A percentile compares a stretch with the other conserved stretches of the same genome.
Conservation (phyloP, 495 filamentous ascomycete species). For the Hypoxylon fuscum region DNA sequence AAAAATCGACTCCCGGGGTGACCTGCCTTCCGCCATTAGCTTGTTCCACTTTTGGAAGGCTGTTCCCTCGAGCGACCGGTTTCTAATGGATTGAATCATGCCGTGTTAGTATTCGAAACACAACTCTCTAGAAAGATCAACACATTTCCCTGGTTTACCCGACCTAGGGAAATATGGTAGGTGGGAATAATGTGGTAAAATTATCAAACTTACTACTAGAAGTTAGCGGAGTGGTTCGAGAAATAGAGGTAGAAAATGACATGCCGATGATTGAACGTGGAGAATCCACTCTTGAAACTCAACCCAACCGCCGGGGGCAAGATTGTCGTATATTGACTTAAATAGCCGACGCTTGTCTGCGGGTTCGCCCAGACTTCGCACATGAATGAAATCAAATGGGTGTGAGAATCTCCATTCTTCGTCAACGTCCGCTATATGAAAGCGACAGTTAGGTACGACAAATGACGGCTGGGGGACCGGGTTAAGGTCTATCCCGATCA, state of each 20-base stretch:
- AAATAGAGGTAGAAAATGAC: too few species aligned
- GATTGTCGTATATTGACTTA: conserved; percentile 44
- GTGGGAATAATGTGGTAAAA: too few species aligned
- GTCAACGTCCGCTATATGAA: conserved; percentile 50
- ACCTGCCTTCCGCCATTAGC: conserved; percentile 43
- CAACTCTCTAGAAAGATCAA: too few species aligned
- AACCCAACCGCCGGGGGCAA: conserved; percentile 63
- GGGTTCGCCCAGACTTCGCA: conserved; percentile 55
- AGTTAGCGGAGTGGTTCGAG: too few species aligned
- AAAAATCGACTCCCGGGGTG: background rate
- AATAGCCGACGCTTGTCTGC: conserved; percentile 54
- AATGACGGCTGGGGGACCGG: conserved; percentile 51
- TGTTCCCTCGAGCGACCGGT: conserved; percentile 49
- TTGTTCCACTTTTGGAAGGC: conserved; percentile 44
- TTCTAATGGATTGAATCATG: too few species aligned
- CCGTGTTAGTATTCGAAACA: too few species aligned
- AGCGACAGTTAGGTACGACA: conserved; percentile 46
- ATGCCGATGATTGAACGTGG: conserved; percentile 43
- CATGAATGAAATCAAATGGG: conserved; percentile 49
- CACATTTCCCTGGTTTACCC: too few species aligned
- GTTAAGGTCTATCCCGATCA: conserved; percentile 57
- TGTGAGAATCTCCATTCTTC: conserved; percentile 42
- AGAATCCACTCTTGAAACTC: conserved; percentile 65
- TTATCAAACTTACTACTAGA: too few species aligned
- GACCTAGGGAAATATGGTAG: too few species aligned